These are phyloP conservation scores for Melanomma pulvis-pyrius DNA, from an alignment of 495 filamentous ascomycete genomes.

Conservation along the genomic window DNA sequence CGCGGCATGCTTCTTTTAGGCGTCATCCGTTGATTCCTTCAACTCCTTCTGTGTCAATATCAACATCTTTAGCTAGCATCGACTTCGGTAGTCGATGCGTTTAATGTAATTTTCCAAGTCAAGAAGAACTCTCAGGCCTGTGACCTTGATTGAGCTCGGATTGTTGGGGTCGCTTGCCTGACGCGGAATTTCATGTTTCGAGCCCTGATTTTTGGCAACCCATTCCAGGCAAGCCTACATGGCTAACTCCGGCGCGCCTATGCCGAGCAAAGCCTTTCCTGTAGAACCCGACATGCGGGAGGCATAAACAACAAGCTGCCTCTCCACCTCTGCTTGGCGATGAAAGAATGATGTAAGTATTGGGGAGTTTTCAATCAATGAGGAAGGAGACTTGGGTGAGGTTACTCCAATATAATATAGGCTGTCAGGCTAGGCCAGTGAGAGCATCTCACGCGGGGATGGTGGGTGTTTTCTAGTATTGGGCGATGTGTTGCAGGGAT, in stretches of 20 bases:
- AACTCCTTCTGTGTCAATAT: background rate
- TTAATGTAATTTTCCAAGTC: background rate
- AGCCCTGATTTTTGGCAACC: too few relatives aligned
- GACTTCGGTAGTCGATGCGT: background rate
- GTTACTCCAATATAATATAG: background rate
- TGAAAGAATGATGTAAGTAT: too few relatives aligned
- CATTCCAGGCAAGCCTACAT: too few relatives aligned
- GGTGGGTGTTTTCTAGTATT: background rate
- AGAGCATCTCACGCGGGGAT: background rate
- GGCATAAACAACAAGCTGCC: too few relatives aligned
- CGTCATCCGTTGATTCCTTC: background rate
- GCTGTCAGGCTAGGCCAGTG: background rate
- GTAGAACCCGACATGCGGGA: too few relatives aligned
- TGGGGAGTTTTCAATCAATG: too few relatives aligned
- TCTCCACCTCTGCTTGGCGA: too few relatives aligned
- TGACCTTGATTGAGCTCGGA: background rate
- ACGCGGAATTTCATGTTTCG: too few relatives aligned
- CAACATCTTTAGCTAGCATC: background rate
- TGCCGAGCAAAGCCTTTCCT: too few relatives aligned
- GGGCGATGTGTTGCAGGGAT: conserved; percentile 13
- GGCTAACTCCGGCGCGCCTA: too few relatives aligned
- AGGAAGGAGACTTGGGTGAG: background rate
- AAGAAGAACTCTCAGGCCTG: background rate
- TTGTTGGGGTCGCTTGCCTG: too few relatives aligned
- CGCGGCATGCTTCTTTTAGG: background rate